Evolutionary conservation across 768 basidiomycete species (phyloP).

Genomic region (Rhodotorula diobovata): DNA sequence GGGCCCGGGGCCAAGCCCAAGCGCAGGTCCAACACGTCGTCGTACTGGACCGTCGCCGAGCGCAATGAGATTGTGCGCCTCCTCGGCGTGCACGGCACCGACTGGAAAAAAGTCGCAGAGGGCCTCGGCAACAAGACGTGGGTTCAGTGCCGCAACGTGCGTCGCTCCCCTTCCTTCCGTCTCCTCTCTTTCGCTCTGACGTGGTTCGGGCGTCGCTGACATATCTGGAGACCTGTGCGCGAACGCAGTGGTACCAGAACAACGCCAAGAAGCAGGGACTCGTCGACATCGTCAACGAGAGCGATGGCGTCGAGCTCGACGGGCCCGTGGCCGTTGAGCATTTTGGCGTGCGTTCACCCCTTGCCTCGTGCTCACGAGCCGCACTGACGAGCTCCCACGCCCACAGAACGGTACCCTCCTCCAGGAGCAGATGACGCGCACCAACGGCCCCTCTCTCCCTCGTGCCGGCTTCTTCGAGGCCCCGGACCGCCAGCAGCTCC

Average conservation of each 20-base stretch:
- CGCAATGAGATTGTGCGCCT: conserved; percentile 58
- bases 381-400: background rate
- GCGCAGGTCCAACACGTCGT: conserved; percentile 45
- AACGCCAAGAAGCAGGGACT: conserved; percentile 44
- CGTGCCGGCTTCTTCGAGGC: conserved; percentile 24
- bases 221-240: too few relatives aligned
- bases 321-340: too few relatives aligned
- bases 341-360: background rate
- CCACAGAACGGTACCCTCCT: background rate
- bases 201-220: too few relatives aligned
- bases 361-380: fast-evolving
- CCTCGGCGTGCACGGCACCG: conserved; percentile 60
- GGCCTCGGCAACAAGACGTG: conserved; percentile 55
- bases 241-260: conserved; percentile 34
- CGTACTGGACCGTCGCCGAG: conserved; percentile 65
- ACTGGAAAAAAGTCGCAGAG: conserved; percentile 66
- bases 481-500: conserved; percentile 9
- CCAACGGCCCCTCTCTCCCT: conserved; percentile 2
- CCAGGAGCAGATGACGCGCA: background rate
- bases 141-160: conserved; percentile 48
- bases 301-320: background rate
- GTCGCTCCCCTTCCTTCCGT: background rate
- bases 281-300: conserved; percentile 26
- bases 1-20: conserved; percentile 30
- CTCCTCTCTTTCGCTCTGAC: background rate